phyloP scores from a whole-genome alignment of 2,329 filamentous ascomycete species.

The Nectriaceae sp. region DNA sequence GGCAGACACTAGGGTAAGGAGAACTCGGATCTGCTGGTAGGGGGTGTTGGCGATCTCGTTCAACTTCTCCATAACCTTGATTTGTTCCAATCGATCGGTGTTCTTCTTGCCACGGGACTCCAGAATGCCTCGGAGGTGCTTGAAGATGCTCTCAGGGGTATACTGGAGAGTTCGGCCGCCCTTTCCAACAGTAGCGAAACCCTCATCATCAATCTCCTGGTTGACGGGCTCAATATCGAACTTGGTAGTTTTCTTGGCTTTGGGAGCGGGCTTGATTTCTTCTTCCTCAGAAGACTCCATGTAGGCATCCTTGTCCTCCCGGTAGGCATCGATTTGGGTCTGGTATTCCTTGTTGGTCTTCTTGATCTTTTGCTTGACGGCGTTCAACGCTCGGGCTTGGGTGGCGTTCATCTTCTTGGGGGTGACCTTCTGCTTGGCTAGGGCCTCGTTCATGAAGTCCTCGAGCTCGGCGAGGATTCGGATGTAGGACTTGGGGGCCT shows the following conservation, averaged over 20 bases:
- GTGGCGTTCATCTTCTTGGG: constrained; percentile 99
- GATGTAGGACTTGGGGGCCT: constrained; percentile 87
- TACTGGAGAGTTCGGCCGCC: constrained; percentile 88
- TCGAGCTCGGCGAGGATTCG: constrained; percentile 92
- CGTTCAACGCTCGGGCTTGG: constrained; percentile 91
- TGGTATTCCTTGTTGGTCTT: constrained; percentile 98
- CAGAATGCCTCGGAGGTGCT: constrained; percentile 89
- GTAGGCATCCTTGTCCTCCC: constrained; percentile 80
- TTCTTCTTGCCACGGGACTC: constrained; percentile 99
- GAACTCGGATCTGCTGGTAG: constrained; percentile 91
- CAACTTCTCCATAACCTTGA: constrained; percentile 96
- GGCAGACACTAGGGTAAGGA: constrained; percentile 88
- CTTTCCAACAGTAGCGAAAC: constrained; percentile 85
- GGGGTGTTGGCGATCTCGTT: constrained; percentile 85
- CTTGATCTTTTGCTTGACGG: constrained; percentile 97
- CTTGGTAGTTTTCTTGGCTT: constrained; percentile 40
- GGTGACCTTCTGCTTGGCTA: constrained; percentile 93
- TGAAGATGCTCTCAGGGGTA: constrained; percentile 96
- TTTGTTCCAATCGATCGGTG: constrained; percentile 92
- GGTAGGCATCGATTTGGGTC: constrained; percentile 83
- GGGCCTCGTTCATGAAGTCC: constrained; percentile 89
- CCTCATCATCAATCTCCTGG: constrained; percentile 73
- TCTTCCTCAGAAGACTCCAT: constrained; percentile 85
- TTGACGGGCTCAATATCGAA: constrained; percentile 48
- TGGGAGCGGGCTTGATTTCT: constrained; percentile 56